Conservation (phyloP, 202 grass and related monocot species). For the Zoysia matrella region DNA sequence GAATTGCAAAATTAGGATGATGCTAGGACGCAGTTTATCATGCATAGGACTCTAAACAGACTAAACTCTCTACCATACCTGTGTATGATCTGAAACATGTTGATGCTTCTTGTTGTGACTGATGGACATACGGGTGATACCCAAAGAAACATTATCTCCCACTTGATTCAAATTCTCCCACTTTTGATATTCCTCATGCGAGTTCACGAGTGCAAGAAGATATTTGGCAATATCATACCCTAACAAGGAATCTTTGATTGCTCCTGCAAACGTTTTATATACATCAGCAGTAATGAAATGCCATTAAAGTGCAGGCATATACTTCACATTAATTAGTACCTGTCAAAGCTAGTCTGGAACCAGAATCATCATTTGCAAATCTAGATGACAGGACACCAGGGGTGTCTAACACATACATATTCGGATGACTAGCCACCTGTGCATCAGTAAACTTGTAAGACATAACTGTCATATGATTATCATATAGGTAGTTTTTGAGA, state of each 20-base stretch:
- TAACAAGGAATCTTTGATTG: slow-evolving; percentile 64
- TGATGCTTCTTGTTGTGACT: slow-evolving; percentile 35
- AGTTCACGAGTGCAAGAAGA: slow-evolving; percentile 67
- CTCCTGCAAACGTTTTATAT: slow-evolving; percentile 46
- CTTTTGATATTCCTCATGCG: slow-evolving; percentile 47
- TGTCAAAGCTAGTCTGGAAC: slow-evolving; percentile 58
- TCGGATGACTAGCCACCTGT: slow-evolving; percentile 74
- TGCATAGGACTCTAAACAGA: too few species aligned
- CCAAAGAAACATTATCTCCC: slow-evolving; percentile 14
- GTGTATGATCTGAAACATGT: slow-evolving; percentile 79
- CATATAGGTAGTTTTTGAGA: too few species aligned
- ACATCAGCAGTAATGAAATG: slow-evolving; percentile 20
- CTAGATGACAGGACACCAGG: background rate
- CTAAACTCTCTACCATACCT: slow-evolving; percentile 33
- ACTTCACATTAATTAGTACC: slow-evolving; percentile 46
- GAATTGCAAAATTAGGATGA: background rate
- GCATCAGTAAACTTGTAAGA: slow-evolving; percentile 19
- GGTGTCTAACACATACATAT: slow-evolving; percentile 61
- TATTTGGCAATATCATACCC: slow-evolving; percentile 52
- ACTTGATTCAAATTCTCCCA: slow-evolving; percentile 49
- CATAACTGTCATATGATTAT: slow-evolving; percentile 12
- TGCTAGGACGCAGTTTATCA: too few species aligned
- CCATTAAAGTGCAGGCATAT: slow-evolving; percentile 16
- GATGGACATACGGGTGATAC: background rate
- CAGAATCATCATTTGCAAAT: slow-evolving; percentile 44